Evolutionary conservation across 805 yeast genomes (phyloP), one percentile per base, ranked within the genome.

Genomic region (Ogataea pini): DNA sequence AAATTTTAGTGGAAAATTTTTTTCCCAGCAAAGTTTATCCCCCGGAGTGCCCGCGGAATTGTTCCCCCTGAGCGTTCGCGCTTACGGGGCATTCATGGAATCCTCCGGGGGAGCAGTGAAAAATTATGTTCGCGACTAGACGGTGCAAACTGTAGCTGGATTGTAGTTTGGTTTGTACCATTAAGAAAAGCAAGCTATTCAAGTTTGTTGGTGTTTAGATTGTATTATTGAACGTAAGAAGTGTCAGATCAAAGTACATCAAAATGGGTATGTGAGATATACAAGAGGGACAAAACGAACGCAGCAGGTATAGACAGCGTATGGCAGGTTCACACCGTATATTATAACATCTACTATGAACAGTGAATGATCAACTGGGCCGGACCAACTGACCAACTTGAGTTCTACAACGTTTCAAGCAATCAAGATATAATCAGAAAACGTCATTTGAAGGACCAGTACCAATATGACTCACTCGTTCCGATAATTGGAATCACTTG

Each of bases 181-280:
- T 28, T 37, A 17, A 39, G 31, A 25, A 39, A 27, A 25, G 31
- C 3, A n/a, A 39, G 17, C 32, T 27, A 18, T 28, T 22, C 36
- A 36, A n/a, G 36, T 24, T 25, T 33, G 24, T 24, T 28, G 16
- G 32, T 29, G 31, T 27, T 39, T 27, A 13, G 31, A 28, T 12
- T 34, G 24, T 7, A 12, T 39, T 13, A 5, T 9, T 32, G 25
- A 19, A 31, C 22, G 28, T 42, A 10, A 32, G 29, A 33, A 34
- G 38, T 33, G 38, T 34, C 34, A 42, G 18, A 28, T 44, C 45
- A 36, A 37, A 43, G 44, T 36, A 44, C 37, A 46, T 51, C 52
- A 46, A 45, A 45, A 55, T 55, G 59, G 59, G 59, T 55, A 55
- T 53, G 59, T 52, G 34, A 36, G 14, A 42, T 34, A 22, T 6